A percentile compares a stretch with the other conserved stretches of the same genome.
Evolutionary conservation across 306 rosid genomes (phyloP).

Genomic region (Pachyrhizus erosus): DNA sequence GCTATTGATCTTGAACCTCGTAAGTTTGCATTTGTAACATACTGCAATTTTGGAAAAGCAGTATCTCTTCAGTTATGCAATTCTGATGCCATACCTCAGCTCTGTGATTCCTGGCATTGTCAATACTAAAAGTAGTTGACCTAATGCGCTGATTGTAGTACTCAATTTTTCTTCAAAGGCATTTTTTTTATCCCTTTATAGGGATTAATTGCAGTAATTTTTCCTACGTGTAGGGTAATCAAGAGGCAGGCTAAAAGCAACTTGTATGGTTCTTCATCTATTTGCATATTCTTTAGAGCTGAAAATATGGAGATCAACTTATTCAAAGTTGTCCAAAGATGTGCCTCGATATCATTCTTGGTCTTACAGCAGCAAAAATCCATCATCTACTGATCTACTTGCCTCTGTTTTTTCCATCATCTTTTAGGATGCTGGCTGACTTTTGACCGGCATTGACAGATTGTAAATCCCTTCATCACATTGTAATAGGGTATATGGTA

Average conservation of each 20-base stretch:
- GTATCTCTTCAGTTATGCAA: neutral
- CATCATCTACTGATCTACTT: slow-evolving; percentile 1
- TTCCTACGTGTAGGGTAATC: slow-evolving; percentile 4
- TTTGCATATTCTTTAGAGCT: slow-evolving; percentile 16
- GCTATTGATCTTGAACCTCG: slow-evolving; percentile 29
- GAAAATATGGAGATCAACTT: neutral
- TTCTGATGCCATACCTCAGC: slow-evolving; percentile 16
- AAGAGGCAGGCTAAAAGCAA: slow-evolving; percentile 22
- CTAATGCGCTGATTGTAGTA: neutral
- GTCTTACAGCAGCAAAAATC: neutral
- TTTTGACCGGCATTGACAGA: slow-evolving; percentile 28
- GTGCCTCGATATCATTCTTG: slow-evolving; percentile 16
- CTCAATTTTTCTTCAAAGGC: neutral
- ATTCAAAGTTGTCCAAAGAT: neutral
- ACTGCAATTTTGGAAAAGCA: slow-evolving; percentile 1
- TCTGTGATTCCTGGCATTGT: neutral
- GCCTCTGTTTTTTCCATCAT: slow-evolving; percentile 30
- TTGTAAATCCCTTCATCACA: slow-evolving; percentile 46
- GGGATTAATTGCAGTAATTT: slow-evolving; percentile 1
- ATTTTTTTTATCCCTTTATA: neutral
- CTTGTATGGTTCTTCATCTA: slow-evolving; percentile 19
- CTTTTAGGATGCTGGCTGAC: slow-evolving; percentile 26
- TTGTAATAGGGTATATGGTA: slow-evolving; percentile 28
- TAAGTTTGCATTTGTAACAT: neutral
- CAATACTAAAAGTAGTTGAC: neutral